Evolutionary conservation across 2,329 filamentous ascomycete species (phyloP), one percentile per base, ranked within the genome.

Genomic region (Raffaelea arxii): DNA sequence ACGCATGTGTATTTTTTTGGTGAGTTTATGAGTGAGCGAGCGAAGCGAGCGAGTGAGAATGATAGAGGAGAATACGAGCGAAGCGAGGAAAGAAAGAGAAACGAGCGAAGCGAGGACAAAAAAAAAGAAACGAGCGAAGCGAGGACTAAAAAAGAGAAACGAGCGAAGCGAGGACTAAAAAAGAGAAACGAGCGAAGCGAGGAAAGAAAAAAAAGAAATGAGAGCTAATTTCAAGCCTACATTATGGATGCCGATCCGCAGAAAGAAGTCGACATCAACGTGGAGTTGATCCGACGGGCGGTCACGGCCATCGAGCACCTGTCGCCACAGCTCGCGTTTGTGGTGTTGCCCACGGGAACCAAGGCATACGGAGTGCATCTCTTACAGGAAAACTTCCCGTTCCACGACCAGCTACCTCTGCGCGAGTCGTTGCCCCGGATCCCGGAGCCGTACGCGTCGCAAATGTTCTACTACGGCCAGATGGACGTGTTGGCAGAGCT

Each of bases 381-480:
- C n/a, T 45, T 61, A 32, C 56, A 58, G 30, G 46, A 47, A 18
- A 43, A 55, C 9, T 57, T 58, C 46, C 58, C 55, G 32, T 56
- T 56, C 46, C 58, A 56, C 47, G 55, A 58, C 47, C 54, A 54
- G 52, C 60, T 61, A 14, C 67, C 68, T 0, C 52, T 69, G 38
- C 58, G 58, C 25, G 67, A 70, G 55, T 57, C 58, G 11, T 51
- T 62, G 24, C 64, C 63, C 1, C 62, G 65, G n/a, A 62, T 71
- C 27, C 63, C 65, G 2, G 61, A 65, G 45, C 66, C 65, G 1
- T 63, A 62, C 43, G 64, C 63, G 2, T 63, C 63, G 11, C 59
- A 68, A 48, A 65, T 71, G 49, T 71, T 71, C 57, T 71, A 71
- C 56, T 71, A 71, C 52, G 58, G 54, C n/a, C 66, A 71, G 55